Evolutionary conservation across 345 rosid species (phyloP).

Genomic region (Draba incana): DNA sequence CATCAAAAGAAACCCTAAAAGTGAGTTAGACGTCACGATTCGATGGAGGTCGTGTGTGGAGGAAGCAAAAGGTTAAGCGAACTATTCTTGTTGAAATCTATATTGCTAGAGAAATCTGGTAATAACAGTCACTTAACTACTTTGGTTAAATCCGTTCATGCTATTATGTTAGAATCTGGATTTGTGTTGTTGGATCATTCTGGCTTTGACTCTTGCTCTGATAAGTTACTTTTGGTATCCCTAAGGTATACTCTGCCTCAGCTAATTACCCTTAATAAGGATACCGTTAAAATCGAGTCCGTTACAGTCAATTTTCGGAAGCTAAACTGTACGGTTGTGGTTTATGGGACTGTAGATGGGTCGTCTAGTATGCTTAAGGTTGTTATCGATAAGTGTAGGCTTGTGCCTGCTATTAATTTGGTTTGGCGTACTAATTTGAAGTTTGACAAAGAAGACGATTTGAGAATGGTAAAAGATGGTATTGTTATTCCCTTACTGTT

Average conservation of each 20-base stretch:
- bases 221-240: slow-evolving; percentile 47
- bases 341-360: slow-evolving; percentile 54
- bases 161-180: slow-evolving; percentile 70
- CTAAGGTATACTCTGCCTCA: slow-evolving; percentile 63
- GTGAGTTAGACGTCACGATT: not conserved
- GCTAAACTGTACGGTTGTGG: slow-evolving; percentile 52
- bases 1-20: too few species aligned
- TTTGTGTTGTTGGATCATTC: slow-evolving; percentile 51
- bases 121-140: slow-evolving; percentile 45
- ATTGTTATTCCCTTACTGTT: slow-evolving; percentile 63
- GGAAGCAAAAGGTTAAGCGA: slow-evolving; percentile 45
- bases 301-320: slow-evolving; percentile 55
- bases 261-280: slow-evolving; percentile 27
- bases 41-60: slow-evolving; percentile 24
- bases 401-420: slow-evolving; percentile 46
- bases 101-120: slow-evolving; percentile 54
- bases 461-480: slow-evolving; percentile 60
- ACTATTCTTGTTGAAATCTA: slow-evolving; percentile 63
- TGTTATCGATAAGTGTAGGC: slow-evolving; percentile 50
- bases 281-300: slow-evolving; percentile 33
- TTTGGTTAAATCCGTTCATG: slow-evolving; percentile 62
- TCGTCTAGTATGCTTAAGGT: slow-evolving; percentile 40
- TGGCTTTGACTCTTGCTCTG: not conserved
- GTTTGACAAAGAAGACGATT: slow-evolving; percentile 27
- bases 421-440: slow-evolving; percentile 37